Conservation (phyloP, 202 grass and related monocot genomes). For the Cymbopogon flexuosus region DNA sequence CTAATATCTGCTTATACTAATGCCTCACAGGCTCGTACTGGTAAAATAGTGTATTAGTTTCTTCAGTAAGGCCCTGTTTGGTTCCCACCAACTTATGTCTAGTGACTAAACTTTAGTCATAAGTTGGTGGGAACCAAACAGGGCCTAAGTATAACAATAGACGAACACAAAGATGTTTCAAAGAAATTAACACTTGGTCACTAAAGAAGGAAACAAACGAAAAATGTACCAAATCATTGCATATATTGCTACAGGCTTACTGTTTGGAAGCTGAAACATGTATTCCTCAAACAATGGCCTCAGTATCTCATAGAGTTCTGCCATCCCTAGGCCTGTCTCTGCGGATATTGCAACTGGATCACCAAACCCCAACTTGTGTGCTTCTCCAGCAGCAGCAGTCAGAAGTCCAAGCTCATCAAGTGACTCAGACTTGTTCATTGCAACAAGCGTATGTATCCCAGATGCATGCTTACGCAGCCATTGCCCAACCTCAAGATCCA, state of each 20-base stretch:
- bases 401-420: constrained; percentile 79
- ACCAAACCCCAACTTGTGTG: constrained; percentile 87
- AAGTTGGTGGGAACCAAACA: too few species aligned
- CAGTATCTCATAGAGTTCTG: constrained; percentile 85
- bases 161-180: constrained; percentile 4
- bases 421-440: constrained; percentile 93
- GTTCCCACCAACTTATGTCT: too few species aligned
- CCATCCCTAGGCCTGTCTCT: constrained; percentile 93
- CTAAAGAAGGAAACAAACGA: constrained; percentile 1
- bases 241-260: constrained; percentile 44
- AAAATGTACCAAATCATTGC: not conserved
- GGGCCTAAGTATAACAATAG: not conserved
- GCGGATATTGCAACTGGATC: constrained; percentile 94
- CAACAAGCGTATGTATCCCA: constrained; percentile 66
- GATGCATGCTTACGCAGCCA: constrained; percentile 79
- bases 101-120: too few species aligned
- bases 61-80: not conserved
- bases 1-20: not conserved
- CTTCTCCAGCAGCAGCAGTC: constrained; percentile 72
- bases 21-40: not conserved
- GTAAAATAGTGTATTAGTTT: not conserved
- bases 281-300: constrained; percentile 80
- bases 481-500: constrained; percentile 88
- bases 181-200: not conserved
- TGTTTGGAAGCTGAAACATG: constrained; percentile 58